Conservation (phyloP, 257 asterid species). For the Rauvolfia tetraphylla region DNA sequence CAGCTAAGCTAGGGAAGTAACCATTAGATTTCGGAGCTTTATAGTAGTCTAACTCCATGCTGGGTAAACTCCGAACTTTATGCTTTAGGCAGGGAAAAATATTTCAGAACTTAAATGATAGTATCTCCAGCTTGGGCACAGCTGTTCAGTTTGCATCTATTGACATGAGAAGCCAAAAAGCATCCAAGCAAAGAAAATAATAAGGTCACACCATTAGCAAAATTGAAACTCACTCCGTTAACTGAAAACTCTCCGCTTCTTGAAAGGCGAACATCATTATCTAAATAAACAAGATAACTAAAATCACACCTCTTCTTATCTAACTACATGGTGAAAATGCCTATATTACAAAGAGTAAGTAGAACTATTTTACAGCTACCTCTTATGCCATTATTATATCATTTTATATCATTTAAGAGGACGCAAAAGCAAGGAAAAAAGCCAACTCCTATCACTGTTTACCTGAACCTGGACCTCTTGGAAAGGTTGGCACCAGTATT, state of each 20-base stretch:
- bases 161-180: background rate
- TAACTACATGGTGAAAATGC: background rate
- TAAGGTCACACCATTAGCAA: background rate
- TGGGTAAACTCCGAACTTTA: background rate
- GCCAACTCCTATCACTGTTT: background rate
- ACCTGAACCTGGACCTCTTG: slow-evolving; percentile 44
- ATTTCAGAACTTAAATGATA: background rate
- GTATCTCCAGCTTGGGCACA: background rate
- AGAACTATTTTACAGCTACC: background rate
- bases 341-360: background rate
- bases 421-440: background rate
- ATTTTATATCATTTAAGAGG: background rate
- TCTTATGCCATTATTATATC: background rate
- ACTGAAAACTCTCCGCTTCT: background rate
- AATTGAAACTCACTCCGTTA: background rate
- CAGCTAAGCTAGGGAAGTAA: background rate
- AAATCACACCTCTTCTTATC: background rate
- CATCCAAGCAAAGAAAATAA: background rate
- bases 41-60: background rate
- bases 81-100: background rate
- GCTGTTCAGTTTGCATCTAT: background rate
- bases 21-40: background rate
- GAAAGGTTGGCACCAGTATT: slow-evolving; percentile 28
- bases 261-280: background rate
- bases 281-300: background rate